Conservation (phyloP, 495 filamentous ascomycete genomes). For the Neurospora africana region DNA sequence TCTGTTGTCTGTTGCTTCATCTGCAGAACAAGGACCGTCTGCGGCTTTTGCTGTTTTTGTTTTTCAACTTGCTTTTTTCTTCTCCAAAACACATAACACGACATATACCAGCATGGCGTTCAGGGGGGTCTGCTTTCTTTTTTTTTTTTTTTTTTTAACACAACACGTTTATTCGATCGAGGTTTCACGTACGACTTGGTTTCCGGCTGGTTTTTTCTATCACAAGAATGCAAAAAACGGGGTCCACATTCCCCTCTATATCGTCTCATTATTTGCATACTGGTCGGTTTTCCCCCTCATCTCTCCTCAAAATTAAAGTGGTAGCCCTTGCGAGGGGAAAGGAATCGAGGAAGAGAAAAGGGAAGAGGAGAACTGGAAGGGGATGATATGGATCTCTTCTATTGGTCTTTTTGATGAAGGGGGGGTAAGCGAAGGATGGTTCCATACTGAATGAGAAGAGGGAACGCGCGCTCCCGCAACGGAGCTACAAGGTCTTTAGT, state of each 20-base stretch:
- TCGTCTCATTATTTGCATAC: background rate
- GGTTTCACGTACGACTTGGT: background rate
- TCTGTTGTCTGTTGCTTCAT: background rate
- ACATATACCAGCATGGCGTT: background rate
- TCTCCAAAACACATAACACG: background rate
- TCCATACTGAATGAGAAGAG: background rate
- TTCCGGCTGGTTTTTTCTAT: background rate
- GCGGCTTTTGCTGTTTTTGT: background rate
- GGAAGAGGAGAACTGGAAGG: background rate
- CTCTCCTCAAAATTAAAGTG: background rate
- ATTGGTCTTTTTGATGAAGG: background rate
- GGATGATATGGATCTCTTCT: background rate
- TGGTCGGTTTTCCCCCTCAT: background rate
- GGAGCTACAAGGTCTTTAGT: background rate
- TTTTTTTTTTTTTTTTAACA: too few relatives aligned
- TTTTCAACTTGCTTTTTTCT: background rate
- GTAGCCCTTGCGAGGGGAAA: background rate
- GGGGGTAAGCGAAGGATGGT: background rate
- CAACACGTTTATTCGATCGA: background rate
- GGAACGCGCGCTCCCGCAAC: background rate
- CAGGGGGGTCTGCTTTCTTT: slow-evolving; percentile 2
- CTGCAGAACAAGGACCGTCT: background rate
- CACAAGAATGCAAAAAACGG: background rate
- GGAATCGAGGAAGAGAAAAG: background rate
- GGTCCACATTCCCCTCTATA: background rate